A percentile compares a stretch with the other conserved stretches of the same genome.
phyloP scores from a whole-genome alignment of 2,329 filamentous ascomycete species.

The Fusarium algeriense region DNA sequence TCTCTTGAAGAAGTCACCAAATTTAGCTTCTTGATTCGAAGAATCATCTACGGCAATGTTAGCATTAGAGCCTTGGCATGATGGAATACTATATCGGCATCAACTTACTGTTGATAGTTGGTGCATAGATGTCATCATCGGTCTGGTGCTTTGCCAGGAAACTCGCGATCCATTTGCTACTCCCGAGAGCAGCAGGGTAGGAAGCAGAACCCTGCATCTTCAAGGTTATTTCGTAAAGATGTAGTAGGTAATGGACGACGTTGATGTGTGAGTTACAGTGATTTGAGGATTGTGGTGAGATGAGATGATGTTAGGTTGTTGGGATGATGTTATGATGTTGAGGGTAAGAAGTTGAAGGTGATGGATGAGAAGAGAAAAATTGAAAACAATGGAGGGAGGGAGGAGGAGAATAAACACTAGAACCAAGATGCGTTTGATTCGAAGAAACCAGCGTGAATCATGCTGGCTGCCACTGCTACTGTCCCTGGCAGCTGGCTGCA shows the following conservation, averaged over 20 bases:
- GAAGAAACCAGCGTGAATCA: slow-evolving; percentile 2
- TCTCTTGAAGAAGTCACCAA: slow-evolving; percentile 10
- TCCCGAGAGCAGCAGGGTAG: slow-evolving; percentile 21
- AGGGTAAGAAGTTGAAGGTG: not conserved
- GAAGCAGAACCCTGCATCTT: slow-evolving; percentile 26
- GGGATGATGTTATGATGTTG: not conserved
- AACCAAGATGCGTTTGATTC: not conserved
- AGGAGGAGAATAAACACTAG: not conserved
- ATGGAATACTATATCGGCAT: not conserved
- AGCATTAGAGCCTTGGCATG: not conserved
- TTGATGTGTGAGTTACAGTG: not conserved
- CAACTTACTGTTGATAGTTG: slow-evolving; percentile 3
- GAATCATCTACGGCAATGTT: not conserved
- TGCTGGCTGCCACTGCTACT: not conserved
- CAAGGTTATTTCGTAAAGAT: not conserved
- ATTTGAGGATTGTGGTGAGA: not conserved
- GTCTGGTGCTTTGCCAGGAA: not conserved
- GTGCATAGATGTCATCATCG: not conserved
- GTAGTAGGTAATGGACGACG: not conserved
- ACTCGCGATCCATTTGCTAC: slow-evolving; percentile 15
- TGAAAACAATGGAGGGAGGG: not conserved
- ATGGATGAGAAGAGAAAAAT: not conserved
- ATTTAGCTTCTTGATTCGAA: slow-evolving; percentile 8
- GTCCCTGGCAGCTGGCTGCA: not conserved
- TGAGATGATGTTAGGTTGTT: not conserved